Evolutionary conservation across 495 filamentous ascomycete genomes (phyloP), one percentile per base, ranked within the genome.

Genomic region (Emericellopsis terricola): DNA sequence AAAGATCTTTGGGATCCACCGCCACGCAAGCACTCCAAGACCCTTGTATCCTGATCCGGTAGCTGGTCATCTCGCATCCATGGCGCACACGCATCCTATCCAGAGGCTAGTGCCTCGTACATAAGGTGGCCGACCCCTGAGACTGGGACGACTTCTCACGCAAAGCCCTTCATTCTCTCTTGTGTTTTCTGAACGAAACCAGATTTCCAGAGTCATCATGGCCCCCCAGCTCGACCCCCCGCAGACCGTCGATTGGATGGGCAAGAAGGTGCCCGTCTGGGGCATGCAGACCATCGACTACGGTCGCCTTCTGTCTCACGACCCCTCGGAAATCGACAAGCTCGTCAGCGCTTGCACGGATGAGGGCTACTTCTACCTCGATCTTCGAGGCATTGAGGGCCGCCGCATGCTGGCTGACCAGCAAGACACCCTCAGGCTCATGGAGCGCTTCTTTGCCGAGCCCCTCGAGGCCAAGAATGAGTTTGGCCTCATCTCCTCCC

Each of bases 361-460:
- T 10, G 48, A 59, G 11, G 68, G 67, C 9, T 66, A 65, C 57
- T 71, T 73, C 50, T 64, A 71, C 44, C 62, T 71, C 33, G 59
- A 70, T 48, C 56, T 70, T 19, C 38, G 50, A 33, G 47, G 47
- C 39, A 60, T 64, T 40, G 59, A 64, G 45, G 59, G 58, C 45
- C 51, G 56, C 41, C 36, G 60, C 19, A 52, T 62, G 50, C 47
- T 65, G 37, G 49, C 53, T 24, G 57, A 64, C 46, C 53, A 57
- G 41, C 49, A 59, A 41, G 53, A 63, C 39, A 56, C 56, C 16
- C 53, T 64, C 28, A 54, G 61, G 40, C 54, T 69, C 26, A 66
- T 68, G 57, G 43, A 66, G 44, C 55, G 58, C 34, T 67, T 62
- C 47, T 65, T 70, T 45, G 53, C 57, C 19, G 46, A 53, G 1